Evolutionary conservation across 352 stramenopile species (phyloP), one percentile per base, ranked within the genome.

Genomic region (Phytophthora cajani): DNA sequence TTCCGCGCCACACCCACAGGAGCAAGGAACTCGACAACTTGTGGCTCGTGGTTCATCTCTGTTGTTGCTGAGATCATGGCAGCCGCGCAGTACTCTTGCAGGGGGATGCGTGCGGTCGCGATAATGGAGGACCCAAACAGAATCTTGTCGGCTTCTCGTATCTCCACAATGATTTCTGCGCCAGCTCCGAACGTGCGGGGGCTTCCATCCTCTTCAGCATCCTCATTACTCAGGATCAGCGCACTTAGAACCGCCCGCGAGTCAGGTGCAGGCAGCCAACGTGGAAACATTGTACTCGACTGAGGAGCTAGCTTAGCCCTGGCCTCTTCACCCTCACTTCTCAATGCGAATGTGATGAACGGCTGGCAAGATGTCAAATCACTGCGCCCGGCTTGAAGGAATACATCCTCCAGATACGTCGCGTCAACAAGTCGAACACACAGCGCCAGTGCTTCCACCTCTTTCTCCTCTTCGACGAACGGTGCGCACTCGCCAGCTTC

Each of bases 51-150:
- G 44, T 56, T 64, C 17, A 27, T 14, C 14, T 74, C 44, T 10
- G 21, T 65, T 58, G 51, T 66, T 9, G 69, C 50, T 33, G 60
- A 54, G 36, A 78, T 80, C 40, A 87, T 75, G 16, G 75, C 71
- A 51, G 77, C 72, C 38, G 66, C 61, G 40, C 85, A 69, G 27
- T 92, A 88, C 33, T 82, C 73, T 16, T 75, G 65, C 38, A 94
- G 67, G 9, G 82, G 82, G 57, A 94, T 67, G 2, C 57, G 71
- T 12, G 74, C 79, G 4, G 71, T 80, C 19, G 82, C 83, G 10
- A 94, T 64, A 38, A 92, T 46, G 1, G 87, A 90, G 0, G 87
- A 94, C 1, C 85, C 84, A 50, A 94, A 94, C 10, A 92, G 62
- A 38, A 92, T 65, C 33, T 81, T 86, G 56, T 93, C 86, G 16